These are phyloP conservation scores for Aplosporella prunicola DNA, from an alignment of 2,329 filamentous ascomycete species.

Conservation along the genomic window DNA sequence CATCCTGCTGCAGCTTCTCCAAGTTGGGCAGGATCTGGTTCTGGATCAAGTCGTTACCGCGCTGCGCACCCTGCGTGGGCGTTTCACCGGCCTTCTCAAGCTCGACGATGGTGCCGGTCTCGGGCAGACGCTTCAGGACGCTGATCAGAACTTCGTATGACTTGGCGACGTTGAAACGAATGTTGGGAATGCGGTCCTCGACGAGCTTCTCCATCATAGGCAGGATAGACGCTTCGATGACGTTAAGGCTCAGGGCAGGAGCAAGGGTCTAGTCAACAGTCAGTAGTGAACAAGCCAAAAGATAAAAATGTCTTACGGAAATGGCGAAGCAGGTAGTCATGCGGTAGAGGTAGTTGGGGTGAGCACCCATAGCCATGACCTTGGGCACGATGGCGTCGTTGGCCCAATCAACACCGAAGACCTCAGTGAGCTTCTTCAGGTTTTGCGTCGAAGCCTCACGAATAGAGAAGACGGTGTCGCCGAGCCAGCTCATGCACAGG, in stretches of 20 bases:
- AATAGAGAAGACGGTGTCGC: conserved; percentile 97
- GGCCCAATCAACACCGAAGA: conserved; percentile 97
- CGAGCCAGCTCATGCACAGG: conserved; percentile 97
- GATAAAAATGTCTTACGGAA: conserved; percentile 56
- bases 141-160: conserved; percentile 86
- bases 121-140: conserved; percentile 83
- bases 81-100: conserved; percentile 67
- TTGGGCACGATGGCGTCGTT: conserved; percentile 96
- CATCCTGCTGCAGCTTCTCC: conserved; percentile 92
- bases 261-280: conserved; percentile 66
- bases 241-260: conserved; percentile 82
- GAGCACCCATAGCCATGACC: conserved; percentile 95
- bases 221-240: conserved; percentile 86
- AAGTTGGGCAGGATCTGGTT: conserved; percentile 80
- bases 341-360: conserved; percentile 97
- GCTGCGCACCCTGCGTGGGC: conserved; percentile 52
- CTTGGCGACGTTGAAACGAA: conserved; percentile 98
- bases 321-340: conserved; percentile 99
- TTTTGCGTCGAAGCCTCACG: conserved; percentile 95
- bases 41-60: conserved; percentile 71
- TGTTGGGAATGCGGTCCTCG: conserved; percentile 92
- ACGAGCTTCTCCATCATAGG: conserved; percentile 95
- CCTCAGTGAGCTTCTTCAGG: conserved; percentile 95
- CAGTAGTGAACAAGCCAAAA: conserved; percentile 9
- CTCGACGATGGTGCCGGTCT: conserved; percentile 75